Percentiles rank a stretch among this genome's conserved stretches.
Evolutionary conservation across 2,329 filamentous ascomycete species (phyloP).

Genomic region (Setomelanomma holmii): DNA sequence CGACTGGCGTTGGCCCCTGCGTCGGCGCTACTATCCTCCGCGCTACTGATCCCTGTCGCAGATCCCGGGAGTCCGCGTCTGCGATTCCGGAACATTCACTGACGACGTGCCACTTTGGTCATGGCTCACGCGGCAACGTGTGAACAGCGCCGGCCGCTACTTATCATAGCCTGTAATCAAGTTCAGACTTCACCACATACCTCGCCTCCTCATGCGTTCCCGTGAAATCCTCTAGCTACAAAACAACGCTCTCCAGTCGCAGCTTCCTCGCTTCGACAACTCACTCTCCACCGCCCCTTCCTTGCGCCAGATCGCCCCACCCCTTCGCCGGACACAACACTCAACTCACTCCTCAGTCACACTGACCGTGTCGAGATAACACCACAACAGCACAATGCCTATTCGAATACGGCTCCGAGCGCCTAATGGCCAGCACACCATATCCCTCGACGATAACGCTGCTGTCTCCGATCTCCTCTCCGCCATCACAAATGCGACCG

Average conservation of each 20-base stretch:
- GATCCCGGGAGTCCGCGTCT: conserved; percentile 16
- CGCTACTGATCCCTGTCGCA: conserved; percentile 13
- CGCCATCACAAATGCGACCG: conserved; percentile 69
- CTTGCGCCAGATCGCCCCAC: conserved; percentile 1
- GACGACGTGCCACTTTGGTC: conserved; percentile 14
- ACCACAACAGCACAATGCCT: conserved; percentile 40
- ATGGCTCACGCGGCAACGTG: conserved; percentile 8
- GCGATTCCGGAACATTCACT: conserved; percentile 35
- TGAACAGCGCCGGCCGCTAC: neutral
- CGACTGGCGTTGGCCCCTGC: conserved; percentile 23
- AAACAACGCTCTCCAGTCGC: neutral
- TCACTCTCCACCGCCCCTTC: conserved; percentile 4
- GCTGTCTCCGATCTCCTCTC: conserved; percentile 68
- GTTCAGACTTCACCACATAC: no score
- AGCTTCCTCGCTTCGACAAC: conserved; percentile 5
- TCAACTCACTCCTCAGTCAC: no score
- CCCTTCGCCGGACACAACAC: neutral
- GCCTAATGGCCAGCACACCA: conserved; percentile 73
- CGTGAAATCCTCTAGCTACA: neutral
- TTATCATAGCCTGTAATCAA: conserved; percentile 12
- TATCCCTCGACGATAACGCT: conserved; percentile 73
- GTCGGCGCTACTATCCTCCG: conserved; percentile 6
- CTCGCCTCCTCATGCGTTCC: neutral
- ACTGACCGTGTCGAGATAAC: no score
- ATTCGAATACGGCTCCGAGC: conserved; percentile 81